phyloP scores from a whole-genome alignment of 2,329 filamentous ascomycete genomes.

The Diaporthe humulicola region DNA sequence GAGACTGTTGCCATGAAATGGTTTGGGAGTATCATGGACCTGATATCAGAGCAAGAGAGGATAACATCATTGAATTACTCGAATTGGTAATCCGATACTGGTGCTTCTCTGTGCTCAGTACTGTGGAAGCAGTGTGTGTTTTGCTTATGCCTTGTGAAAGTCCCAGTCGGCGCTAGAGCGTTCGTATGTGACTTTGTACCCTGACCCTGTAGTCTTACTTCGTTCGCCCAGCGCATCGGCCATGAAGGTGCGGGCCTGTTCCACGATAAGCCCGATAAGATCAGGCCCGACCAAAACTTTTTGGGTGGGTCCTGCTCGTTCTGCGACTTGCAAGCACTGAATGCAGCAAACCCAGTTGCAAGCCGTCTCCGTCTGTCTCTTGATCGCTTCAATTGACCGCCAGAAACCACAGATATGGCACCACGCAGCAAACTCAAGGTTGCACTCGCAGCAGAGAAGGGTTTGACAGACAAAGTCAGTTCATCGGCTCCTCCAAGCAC shows the following conservation, averaged over 20 bases:
- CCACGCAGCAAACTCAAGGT: constrained; percentile 62
- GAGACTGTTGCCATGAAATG: background rate
- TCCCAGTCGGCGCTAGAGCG: too few species aligned
- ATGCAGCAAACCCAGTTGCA: constrained; percentile 21
- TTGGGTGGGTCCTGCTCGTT: constrained; percentile 36
- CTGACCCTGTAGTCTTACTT: background rate
- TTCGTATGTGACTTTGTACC: background rate
- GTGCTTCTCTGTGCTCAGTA: background rate
- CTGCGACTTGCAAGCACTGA: constrained; percentile 33
- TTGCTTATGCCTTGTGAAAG: background rate
- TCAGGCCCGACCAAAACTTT: constrained; percentile 37
- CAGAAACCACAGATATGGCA: constrained; percentile 32
- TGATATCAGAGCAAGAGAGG: background rate
- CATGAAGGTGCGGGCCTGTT: constrained; percentile 4
- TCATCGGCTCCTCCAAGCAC: background rate
- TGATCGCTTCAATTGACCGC: constrained; percentile 1
- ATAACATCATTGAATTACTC: background rate
- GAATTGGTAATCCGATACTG: too few species aligned
- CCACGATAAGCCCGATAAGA: constrained; percentile 35
- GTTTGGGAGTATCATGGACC: too few species aligned
- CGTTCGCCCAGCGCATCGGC: background rate
- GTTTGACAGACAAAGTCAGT: constrained; percentile 56
- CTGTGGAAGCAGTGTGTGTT: background rate
- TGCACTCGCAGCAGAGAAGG: constrained; percentile 68
- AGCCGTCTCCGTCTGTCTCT: background rate